Base-by-base conservation (phyloP, 2,329 filamentous ascomycete species). In the Epichloe uncinata region DNA sequence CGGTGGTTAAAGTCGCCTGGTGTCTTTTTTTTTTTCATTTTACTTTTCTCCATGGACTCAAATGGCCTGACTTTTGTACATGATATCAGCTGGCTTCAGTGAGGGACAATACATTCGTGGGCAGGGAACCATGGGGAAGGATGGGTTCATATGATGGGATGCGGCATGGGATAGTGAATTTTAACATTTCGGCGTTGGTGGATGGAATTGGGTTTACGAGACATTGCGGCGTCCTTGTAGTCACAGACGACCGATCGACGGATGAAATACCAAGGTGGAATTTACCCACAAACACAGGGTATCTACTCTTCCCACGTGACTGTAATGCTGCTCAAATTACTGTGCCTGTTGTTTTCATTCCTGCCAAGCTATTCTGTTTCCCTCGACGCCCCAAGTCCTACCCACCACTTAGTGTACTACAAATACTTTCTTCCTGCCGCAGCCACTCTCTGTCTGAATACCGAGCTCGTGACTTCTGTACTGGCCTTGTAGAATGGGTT, bases 351-450 rank as follows among this genome's bases (percentile, higher is more conserved):
- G 38, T 18, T 4, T 41, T 9, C 11, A 15, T 12, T 41, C 4
- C 16, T 11, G 38, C 18, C 16, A 41, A 41, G 8, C 26, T 9
- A 30, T 30, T 9, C 8, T 30, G 26, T 13, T 22, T 18, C 35
- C n/a, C n/a, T 16, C 16, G 6, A 18, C 5, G 7, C 13, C 2
- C 40, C 13, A 33, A 4, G 5, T 37, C 22, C 26, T 11, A 2
- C 34, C 9, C 15, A 6, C 13, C 33, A 20, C 15, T 5, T n/a
- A 13, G 20, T n/a, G 9, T 15, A 51, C 43, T 44, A 95, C 52
- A 96, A 66, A 69, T 93, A 96, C 68, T 97, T 98, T 70, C 87
- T 88, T 57, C 89, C 93, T 0, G 91, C 91, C 2, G 87, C 87
- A 1, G 81, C 82, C 18, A 98, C 89, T 60, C 86, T 79, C 50